Conservation (phyloP, 441 rosid genomes). For the Erodium trifolium region DNA sequence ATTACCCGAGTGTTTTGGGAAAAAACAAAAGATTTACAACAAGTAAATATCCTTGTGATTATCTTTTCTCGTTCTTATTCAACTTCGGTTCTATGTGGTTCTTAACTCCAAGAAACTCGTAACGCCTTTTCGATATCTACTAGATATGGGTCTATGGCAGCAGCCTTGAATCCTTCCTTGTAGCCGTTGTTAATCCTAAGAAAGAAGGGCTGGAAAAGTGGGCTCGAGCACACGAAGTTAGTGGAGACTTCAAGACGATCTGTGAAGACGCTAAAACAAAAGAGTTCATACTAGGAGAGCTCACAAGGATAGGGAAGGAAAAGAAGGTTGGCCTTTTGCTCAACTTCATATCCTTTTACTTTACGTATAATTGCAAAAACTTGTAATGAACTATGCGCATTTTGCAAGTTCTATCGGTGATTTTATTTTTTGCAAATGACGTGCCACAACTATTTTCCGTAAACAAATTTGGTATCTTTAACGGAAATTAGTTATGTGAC, state of each 20-base stretch:
- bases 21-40: no score
- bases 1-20: no score
- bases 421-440: no score
- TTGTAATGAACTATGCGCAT: no score
- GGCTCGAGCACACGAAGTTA: constrained; percentile 55
- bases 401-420: no score
- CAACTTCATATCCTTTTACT: no score
- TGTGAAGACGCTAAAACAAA: constrained; percentile 59
- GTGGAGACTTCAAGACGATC: constrained; percentile 56
- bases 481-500: neutral
- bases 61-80: neutral
- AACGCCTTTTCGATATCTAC: constrained; percentile 4
- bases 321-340: constrained; percentile 41
- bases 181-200: constrained; percentile 71
- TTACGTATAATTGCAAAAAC: no score
- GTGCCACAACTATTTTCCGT: no score
- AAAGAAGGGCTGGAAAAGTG: constrained; percentile 60
- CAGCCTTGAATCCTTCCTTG: constrained; percentile 79
- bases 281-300: constrained; percentile 58
- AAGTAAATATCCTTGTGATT: neutral
- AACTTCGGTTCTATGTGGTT: neutral
- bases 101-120: neutral
- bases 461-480: no score
- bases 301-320: constrained; percentile 56
- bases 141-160: constrained; percentile 95